Evolutionary conservation across 108 stramenopile species (phyloP), one percentile per base, ranked within the genome.

Genomic region (Phaeodactylum tricornutum): DNA sequence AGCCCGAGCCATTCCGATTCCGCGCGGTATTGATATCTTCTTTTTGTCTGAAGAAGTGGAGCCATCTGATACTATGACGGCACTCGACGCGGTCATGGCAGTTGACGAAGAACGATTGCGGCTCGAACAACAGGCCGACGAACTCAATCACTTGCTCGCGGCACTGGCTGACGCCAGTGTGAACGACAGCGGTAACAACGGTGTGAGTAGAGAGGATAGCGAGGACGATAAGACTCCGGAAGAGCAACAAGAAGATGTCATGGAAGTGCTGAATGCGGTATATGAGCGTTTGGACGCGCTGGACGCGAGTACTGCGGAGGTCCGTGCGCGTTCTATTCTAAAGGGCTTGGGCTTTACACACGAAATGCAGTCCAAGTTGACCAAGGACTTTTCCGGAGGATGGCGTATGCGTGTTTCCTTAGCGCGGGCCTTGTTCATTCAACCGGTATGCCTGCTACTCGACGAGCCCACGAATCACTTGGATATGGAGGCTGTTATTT

Each of bases 351-450:
- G 97, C 14, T 99, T 99, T 55, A 94, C 98, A 7, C 67, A 74
- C 43, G 77, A 82, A 48, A 95, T 94, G 93, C 93, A 95, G 69
- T 48, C 57, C 5, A 96, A 92, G 67, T 78, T 71, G 32, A 98
- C 97, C 33, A 69, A 74, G 51, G 96, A 97, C 50, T 98, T 99
- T 60, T 75, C 72, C 52, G 98, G 98, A 44, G 98, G 98, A 15
- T 99, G 98, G 98, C 62, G 97, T 20, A 98, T 98, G 97, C 72
- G 97, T 24, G 95, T 99, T 28, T 84, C 92, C 3, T 59, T 98
- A 42, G 95, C 95, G 16, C 62, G 94, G 17, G 98, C 98, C 19
- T 71, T 99, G 28, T 99, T 97, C 66, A 74, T 99, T 44, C 86
- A 96, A 71, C 98, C 98, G 16, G 89, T 55, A 56, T 99, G 51